Evolutionary conservation across 305 asterid genomes (phyloP), one percentile per base, ranked within the genome.

Genomic region (Fraxinus albicans): DNA sequence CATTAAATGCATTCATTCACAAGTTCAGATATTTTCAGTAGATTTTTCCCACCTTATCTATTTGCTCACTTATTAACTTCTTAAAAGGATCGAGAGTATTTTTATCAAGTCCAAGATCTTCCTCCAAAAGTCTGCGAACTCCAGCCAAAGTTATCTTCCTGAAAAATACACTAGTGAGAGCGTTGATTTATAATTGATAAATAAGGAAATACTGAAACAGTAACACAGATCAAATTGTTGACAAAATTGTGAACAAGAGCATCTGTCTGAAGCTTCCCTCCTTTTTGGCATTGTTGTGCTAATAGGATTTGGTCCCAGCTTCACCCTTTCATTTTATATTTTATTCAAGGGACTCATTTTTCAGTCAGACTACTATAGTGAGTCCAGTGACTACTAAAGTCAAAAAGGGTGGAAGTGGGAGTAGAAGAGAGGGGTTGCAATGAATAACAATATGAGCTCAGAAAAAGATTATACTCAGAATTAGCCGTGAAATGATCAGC

Each of bases 61-160:
- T 79, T 86, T 91, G 88, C 77, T 63, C 80, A 84, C 90, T 87
- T 78, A 95, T 91, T 84, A 95, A 90, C 84, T 89, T 88, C 85
- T 94, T 95, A 87, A 89, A 95, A 78, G 97, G 90, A 85, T 96
- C 96, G 8, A 96, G 96, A 65, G 89, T 55, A 82, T 81, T 77
- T 88, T 89, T 89, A 50, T 85, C 91, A 85, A 96, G 97, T 76
- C 91, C 93, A 82, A 96, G 94, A 85, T 95, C 97, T 88, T 89
- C 94, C 88, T 95, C 99, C 40, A 96, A 86, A 85, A 90, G 94
- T 25, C 94, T 90, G 74, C 98, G 98, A 81, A 92, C 96, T 84
- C 94, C 93, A 78, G 86, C 94, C 85, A 92, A 82, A 79, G 97
- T 90, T 77, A 94, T 85, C 31, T 85, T 83, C 90, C 99, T 96